Percentiles rank a stretch among this genome's conserved stretches.
Evolutionary conservation across 139 green algal genomes (phyloP).

Genomic region (Eudorina sp.): DNA sequence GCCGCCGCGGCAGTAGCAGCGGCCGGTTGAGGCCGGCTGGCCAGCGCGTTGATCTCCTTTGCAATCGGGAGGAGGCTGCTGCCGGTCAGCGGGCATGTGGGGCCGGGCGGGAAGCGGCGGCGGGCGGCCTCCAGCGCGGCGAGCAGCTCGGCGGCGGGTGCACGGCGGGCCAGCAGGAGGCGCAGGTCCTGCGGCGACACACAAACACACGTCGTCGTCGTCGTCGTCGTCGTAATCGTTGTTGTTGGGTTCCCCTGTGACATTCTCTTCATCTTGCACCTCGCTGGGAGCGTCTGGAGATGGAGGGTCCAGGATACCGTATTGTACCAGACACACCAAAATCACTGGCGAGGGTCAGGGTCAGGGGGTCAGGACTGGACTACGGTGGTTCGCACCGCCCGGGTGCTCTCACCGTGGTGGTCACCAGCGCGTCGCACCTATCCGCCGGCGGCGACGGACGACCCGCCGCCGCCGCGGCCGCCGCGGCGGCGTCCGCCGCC

Average conservation of each 20-base stretch:
- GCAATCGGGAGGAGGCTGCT: not conserved
- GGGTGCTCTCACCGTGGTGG: not conserved
- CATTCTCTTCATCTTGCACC: no score
- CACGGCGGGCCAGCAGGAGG: not conserved
- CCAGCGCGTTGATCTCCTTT: not conserved
- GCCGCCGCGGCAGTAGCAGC: not conserved
- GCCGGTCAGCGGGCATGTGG: conserved; percentile 12
- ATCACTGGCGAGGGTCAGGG: no score
- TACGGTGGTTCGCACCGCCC: no score
- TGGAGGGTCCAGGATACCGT: no score
- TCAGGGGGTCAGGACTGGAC: no score
- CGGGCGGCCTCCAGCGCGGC: not conserved
- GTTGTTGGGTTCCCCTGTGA: no score
- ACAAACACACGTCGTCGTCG: no score
- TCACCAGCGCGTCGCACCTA: conserved; percentile 31
- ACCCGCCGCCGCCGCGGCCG: conserved; percentile 28
- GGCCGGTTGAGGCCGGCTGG: not conserved
- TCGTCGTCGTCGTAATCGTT: no score
- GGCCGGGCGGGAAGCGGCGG: conserved; percentile 20
- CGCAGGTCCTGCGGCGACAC: conserved; percentile 42
- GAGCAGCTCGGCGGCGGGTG: not conserved
- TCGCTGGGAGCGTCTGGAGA: no score
- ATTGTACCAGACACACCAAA: no score
- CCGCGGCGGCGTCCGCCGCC: not conserved
- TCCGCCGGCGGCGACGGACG: not conserved